Conservation (phyloP, 306 rosid genomes). For the Lablab purpureus region DNA sequence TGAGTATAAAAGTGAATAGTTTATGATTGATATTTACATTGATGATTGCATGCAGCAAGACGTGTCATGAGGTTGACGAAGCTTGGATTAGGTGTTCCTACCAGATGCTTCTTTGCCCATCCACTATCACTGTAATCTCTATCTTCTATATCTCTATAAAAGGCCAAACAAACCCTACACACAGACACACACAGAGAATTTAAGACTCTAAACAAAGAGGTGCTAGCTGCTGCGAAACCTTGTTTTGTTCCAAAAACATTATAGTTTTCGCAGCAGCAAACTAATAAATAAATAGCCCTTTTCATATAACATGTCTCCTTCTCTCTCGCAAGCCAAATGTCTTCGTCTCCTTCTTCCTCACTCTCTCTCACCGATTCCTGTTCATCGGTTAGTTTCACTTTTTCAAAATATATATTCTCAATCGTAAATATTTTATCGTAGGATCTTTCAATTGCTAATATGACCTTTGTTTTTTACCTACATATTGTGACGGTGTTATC, state of each 20-base stretch:
- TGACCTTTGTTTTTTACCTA: background rate
- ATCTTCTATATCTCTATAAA: background rate
- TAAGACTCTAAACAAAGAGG: too few species aligned
- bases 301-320: slow-evolving; percentile 21
- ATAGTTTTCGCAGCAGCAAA: slow-evolving; percentile 44
- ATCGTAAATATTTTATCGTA: background rate
- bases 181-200: background rate
- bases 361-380: background rate
- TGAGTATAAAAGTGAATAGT: too few species aligned
- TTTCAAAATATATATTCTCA: background rate
- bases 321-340: slow-evolving; percentile 41
- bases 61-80: background rate
- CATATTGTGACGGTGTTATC: background rate
- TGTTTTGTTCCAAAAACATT: background rate
- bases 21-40: background rate
- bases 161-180: slow-evolving; percentile 13
- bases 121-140: background rate
- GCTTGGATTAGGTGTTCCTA: background rate
- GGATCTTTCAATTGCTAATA: background rate
- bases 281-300: background rate
- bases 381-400: slow-evolving; percentile 37
- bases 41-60: background rate
- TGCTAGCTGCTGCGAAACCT: slow-evolving; percentile 41
- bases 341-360: slow-evolving; percentile 22
- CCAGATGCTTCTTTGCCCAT: background rate